Conservation (phyloP, 1,284 basidiomycete species). For the Fistulina hepatica region DNA sequence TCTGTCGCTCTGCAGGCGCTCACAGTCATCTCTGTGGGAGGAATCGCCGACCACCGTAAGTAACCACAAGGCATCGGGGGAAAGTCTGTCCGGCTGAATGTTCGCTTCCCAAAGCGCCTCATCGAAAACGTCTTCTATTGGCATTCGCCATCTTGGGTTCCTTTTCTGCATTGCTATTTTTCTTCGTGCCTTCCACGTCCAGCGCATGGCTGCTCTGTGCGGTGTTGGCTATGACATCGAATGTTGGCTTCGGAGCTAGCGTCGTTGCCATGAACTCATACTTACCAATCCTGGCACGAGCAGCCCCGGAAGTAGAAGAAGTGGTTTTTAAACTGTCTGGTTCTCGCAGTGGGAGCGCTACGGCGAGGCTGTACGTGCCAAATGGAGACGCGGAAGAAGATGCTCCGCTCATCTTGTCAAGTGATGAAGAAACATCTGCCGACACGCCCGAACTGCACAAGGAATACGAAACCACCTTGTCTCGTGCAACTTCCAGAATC, state of each 20-base stretch:
- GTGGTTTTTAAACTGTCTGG: constrained; percentile 30
- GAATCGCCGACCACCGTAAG: constrained; percentile 79
- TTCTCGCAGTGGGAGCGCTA: constrained; percentile 3
- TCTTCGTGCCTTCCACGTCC: constrained; percentile 60
- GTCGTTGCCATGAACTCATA: constrained; percentile 87
- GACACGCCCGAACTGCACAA: constrained; percentile 16
- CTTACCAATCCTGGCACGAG: constrained; percentile 64
- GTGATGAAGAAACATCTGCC: constrained; percentile 7
- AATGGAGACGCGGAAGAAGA: constrained; percentile 14
- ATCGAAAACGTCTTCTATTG: constrained; percentile 70
- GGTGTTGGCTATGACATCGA: constrained; percentile 59
- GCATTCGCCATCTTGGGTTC: constrained; percentile 66
- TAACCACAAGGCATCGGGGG: constrained; percentile 11
- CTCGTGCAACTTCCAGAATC: constrained; percentile 63
- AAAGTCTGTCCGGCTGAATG: constrained; percentile 7
- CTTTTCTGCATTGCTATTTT: constrained; percentile 53
- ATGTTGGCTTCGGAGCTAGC: constrained; percentile 75
- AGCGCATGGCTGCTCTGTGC: constrained; percentile 54
- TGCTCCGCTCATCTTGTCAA: constrained; percentile 21
- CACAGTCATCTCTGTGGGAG: constrained; percentile 84
- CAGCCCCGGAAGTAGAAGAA: constrained; percentile 48
- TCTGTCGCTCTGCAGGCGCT: constrained; percentile 82
- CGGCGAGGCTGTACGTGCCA: constrained; percentile 1
- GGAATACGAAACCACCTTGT: constrained; percentile 45
- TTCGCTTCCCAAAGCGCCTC: constrained; percentile 43